These are phyloP conservation scores for Lentinula aciculospora DNA, from an alignment of 768 basidiomycete species.

Conservation along the genomic window DNA sequence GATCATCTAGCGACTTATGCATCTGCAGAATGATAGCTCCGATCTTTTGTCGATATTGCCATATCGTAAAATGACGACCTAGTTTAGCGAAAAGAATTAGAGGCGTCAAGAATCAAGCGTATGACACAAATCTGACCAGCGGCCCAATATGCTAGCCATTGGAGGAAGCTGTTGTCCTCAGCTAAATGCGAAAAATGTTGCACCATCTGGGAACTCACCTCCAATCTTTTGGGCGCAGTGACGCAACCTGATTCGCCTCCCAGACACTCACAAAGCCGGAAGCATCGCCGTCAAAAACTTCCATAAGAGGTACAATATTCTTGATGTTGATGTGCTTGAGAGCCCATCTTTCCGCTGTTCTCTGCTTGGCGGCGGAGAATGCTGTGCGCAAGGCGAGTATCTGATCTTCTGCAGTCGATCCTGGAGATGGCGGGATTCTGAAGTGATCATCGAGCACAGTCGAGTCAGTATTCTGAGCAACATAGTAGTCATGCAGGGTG, in stretches of 20 bases:
- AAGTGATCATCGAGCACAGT: neutral
- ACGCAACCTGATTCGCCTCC: neutral
- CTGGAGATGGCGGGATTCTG: neutral
- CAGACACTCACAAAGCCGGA: neutral
- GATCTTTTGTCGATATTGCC: constrained; percentile 8
- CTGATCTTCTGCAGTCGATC: neutral
- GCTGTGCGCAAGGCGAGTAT: neutral
- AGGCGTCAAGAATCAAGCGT: neutral
- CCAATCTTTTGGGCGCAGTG: neutral
- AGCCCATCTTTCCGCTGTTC: constrained; percentile 4
- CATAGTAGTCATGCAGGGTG: constrained; percentile 5
- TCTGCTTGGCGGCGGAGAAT: neutral
- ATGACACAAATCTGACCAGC: neutral
- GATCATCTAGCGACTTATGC: neutral
- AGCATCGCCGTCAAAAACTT: constrained; percentile 3
- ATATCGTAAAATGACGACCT: constrained; percentile 9
- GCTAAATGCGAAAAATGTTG: neutral
- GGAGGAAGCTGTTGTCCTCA: neutral
- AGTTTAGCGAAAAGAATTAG: neutral
- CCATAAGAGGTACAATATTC: neutral
- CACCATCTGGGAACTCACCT: neutral
- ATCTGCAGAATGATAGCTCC: constrained; percentile 4
- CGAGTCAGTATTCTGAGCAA: neutral
- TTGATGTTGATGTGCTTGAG: neutral
- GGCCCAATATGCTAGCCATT: constrained; percentile 5